A percentile compares a stretch with the other conserved stretches of the same genome.
phyloP scores from a whole-genome alignment of 1,284 basidiomycete genomes.

The Austroboletus rostrupii region DNA sequence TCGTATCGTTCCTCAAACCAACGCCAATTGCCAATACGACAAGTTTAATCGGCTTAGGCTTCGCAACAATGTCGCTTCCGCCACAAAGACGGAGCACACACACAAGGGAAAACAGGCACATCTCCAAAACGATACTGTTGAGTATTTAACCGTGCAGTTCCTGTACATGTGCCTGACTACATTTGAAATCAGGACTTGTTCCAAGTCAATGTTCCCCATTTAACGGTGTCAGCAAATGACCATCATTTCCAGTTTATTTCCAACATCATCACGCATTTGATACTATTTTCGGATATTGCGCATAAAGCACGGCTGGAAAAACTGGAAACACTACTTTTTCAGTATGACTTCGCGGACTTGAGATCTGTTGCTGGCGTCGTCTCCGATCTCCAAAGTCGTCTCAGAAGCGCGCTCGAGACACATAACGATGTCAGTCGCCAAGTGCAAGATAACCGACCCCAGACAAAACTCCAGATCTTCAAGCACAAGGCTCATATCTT shows the following conservation, averaged over 20 bases:
- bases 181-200: constrained; percentile 64
- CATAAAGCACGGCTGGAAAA: constrained; percentile 75
- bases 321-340: constrained; percentile 83
- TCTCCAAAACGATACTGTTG: constrained; percentile 77
- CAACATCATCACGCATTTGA: constrained; percentile 82
- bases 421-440: constrained; percentile 49
- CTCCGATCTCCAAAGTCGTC: constrained; percentile 68
- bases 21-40: constrained; percentile 86
- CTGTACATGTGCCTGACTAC: constrained; percentile 12
- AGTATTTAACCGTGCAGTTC: constrained; percentile 12
- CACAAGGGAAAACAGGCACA: constrained; percentile 52
- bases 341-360: constrained; percentile 88
- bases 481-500: constrained; percentile 76
- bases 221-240: constrained; percentile 87
- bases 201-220: constrained; percentile 76
- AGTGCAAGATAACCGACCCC: constrained; percentile 38
- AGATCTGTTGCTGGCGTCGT: constrained; percentile 67
- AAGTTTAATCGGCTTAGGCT: constrained; percentile 91
- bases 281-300: constrained; percentile 86
- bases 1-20: constrained; percentile 86
- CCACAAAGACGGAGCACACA: constrained; percentile 34
- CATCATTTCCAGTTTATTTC: constrained; percentile 87
- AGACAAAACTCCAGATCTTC: constrained; percentile 55
- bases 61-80: constrained; percentile 64
- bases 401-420: constrained; percentile 66